Conservation (phyloP, 345 rosid genomes). For the Turritis glabra region DNA sequence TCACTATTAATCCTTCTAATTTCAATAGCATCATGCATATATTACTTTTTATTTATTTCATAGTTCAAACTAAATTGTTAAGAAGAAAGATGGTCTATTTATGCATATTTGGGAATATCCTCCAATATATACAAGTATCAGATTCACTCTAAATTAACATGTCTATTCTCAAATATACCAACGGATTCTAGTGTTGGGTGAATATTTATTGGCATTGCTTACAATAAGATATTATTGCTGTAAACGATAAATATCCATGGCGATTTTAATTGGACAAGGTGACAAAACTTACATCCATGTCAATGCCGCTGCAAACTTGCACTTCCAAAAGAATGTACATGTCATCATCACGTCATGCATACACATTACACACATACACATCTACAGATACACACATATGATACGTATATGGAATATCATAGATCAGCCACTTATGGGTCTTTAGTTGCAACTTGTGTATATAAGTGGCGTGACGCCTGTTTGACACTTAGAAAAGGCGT, state of each 20-base stretch:
- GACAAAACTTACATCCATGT: constrained; percentile 30
- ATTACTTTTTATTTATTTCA: too few species aligned
- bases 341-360: constrained; percentile 40
- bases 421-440: constrained; percentile 30
- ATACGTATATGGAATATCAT: neutral
- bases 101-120: too few species aligned
- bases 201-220: neutral
- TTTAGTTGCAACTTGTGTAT: constrained; percentile 17
- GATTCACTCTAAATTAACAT: neutral
- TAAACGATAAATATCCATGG: neutral
- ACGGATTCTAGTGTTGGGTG: neutral
- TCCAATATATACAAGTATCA: neutral
- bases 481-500: constrained; percentile 18
- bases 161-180: neutral
- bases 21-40: too few species aligned
- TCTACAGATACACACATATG: neutral
- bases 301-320: constrained; percentile 28
- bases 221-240: neutral
- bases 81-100: too few species aligned
- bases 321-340: constrained; percentile 21
- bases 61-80: too few species aligned
- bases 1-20: too few species aligned
- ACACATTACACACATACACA: constrained; percentile 23
- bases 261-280: constrained; percentile 2
- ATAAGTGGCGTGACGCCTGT: constrained; percentile 33